phyloP scores from a whole-genome alignment of 768 basidiomycete species.

The Boletus patriciae region DNA sequence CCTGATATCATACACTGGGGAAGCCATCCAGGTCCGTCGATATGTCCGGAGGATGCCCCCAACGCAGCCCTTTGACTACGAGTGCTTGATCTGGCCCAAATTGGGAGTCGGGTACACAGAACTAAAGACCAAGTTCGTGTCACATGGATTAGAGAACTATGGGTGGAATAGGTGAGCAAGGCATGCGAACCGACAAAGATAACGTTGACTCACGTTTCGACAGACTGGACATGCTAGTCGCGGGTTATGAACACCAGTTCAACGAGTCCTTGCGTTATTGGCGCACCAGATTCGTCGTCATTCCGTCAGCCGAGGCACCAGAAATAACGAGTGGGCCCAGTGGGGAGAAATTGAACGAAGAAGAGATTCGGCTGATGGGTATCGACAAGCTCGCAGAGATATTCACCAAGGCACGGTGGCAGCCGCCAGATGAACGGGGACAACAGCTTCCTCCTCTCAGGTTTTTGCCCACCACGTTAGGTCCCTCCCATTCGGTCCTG shows the following conservation, averaged over 20 bases:
- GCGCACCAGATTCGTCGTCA: conserved; percentile 91
- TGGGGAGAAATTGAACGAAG: conserved; percentile 78
- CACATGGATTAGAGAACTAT: conserved; percentile 79
- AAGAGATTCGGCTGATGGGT: conserved; percentile 85
- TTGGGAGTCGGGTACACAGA: conserved; percentile 86
- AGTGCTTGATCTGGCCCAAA: conserved; percentile 93
- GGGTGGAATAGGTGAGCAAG: conserved; percentile 76
- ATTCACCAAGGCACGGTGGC: conserved; percentile 84
- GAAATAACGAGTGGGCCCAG: conserved; percentile 52
- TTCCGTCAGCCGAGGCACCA: conserved; percentile 78
- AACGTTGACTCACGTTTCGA: not conserved
- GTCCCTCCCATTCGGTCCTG: conserved; percentile 73
- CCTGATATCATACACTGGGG: conserved; percentile 86
- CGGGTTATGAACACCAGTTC: conserved; percentile 78
- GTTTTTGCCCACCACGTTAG: conserved; percentile 82
- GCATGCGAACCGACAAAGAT: not conserved
- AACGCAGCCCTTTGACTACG: conserved; percentile 68
- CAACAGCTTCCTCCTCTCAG: conserved; percentile 60
- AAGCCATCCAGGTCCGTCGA: conserved; percentile 82
- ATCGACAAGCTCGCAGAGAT: conserved; percentile 90
- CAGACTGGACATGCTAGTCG: conserved; percentile 83
- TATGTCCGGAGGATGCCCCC: conserved; percentile 75
- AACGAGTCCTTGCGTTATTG: conserved; percentile 87
- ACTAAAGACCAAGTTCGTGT: conserved; percentile 67
- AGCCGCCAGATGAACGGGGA: conserved; percentile 43